Conservation (phyloP, 176 grass and related monocot genomes). For the Oryza punctata region DNA sequence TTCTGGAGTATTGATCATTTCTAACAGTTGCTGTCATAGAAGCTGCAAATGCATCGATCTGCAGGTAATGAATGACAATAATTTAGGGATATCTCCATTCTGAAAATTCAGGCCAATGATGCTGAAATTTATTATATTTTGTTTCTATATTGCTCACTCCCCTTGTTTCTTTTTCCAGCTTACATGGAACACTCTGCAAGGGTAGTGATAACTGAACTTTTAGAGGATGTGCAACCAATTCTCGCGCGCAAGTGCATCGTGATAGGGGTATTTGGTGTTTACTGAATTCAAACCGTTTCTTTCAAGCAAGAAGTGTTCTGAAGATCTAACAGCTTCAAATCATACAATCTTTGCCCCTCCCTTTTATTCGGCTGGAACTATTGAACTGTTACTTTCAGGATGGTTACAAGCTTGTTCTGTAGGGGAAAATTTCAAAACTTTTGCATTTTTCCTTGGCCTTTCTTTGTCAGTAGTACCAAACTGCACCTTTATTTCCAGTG, state of each 20-base stretch:
- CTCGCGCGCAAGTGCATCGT: background rate
- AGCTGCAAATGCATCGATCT: background rate
- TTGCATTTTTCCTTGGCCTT: background rate
- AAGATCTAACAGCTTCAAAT: background rate
- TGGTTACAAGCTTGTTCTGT: background rate
- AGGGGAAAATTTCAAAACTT: background rate
- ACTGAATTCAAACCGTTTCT: background rate
- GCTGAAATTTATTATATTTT: conserved; percentile 39
- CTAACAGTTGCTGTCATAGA: background rate
- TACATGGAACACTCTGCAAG: background rate
- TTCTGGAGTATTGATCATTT: background rate
- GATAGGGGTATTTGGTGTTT: background rate
- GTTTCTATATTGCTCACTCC: conserved; percentile 31
- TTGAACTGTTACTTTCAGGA: conserved; percentile 10
- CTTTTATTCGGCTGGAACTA: background rate
- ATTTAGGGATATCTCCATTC: background rate
- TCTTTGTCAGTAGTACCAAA: background rate
- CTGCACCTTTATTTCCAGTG: background rate
- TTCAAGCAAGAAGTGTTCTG: background rate
- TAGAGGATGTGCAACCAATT: background rate
- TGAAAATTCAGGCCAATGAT: conserved; percentile 10
- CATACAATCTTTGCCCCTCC: background rate
- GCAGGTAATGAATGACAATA: conserved; percentile 34
- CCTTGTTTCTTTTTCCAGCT: background rate
- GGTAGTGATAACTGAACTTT: background rate